These are phyloP conservation scores for Neocatenulostroma microsporum DNA, from an alignment of 2,329 filamentous ascomycete genomes.

Conservation along the genomic window DNA sequence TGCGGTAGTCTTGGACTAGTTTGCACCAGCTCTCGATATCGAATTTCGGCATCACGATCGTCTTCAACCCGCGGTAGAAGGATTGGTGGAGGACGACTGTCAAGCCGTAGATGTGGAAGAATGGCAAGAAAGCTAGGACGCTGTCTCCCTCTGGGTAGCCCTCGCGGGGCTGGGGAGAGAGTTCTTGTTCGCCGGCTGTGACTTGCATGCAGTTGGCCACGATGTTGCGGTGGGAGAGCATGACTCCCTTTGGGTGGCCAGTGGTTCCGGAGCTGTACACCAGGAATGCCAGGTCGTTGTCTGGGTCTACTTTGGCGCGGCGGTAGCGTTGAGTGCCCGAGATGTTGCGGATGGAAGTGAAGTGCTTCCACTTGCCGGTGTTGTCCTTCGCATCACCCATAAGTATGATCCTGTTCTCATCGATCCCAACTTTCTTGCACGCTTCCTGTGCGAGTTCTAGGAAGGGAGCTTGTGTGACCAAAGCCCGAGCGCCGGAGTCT, in stretches of 20 bases:
- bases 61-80: constrained; percentile 26
- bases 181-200: constrained; percentile 17
- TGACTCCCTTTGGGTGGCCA: constrained; percentile 33
- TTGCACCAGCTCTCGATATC: constrained; percentile 28
- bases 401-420: constrained; percentile 63
- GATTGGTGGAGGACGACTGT: constrained; percentile 34
- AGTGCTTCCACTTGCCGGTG: constrained; percentile 57
- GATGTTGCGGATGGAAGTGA: constrained; percentile 60
- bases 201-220: constrained; percentile 23
- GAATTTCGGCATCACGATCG: constrained; percentile 35
- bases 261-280: not conserved
- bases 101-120: constrained; percentile 78
- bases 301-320: constrained; percentile 56
- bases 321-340: constrained; percentile 52
- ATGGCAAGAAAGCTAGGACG: constrained; percentile 63
- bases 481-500: constrained; percentile 64
- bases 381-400: constrained; percentile 63
- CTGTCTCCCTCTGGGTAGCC: too few species aligned
- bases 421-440: constrained; percentile 61
- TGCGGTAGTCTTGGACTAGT: constrained; percentile 29
- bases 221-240: constrained; percentile 23
- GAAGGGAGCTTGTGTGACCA: constrained; percentile 65
- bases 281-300: constrained; percentile 33
- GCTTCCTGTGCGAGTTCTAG: constrained; percentile 58
- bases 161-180: constrained; percentile 9